Evolutionary conservation across 2,329 filamentous ascomycete genomes (phyloP), one percentile per base, ranked within the genome.

Genomic region (Fusarium multiceps): DNA sequence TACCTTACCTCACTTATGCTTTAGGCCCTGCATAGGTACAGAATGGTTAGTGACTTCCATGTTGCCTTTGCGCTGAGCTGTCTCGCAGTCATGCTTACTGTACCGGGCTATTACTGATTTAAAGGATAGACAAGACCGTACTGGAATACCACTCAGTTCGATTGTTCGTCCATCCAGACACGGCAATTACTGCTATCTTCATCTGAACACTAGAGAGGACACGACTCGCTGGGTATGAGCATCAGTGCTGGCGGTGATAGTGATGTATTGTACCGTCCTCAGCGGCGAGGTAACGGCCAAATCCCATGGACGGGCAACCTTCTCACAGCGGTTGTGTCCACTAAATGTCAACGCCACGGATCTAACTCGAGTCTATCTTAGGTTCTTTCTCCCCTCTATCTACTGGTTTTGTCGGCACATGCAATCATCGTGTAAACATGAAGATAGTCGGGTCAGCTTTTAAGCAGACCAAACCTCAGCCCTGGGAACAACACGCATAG

Each of bases 241-340:
- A 50, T 32, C 23, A 16, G 48, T 40, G 40, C 23, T 27, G 18
- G 34, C 28, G 23, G 47, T 49, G 34, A 37, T 37, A 25, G 47
- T 49, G 34, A 37, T 37, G 34, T n/a, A 37, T 37, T n/a, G 32
- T 28, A 30, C 55, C 51, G 27, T 63, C 21, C 45, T 67, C 49
- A 53, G 42, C 46, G 59, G 67, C 23, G 65, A 69, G 59, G 67
- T 30, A 69, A 69, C 65, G 55, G 66, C 48, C 43, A 59, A 48
- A 56, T 61, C 55, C 30, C 40, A 53, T 37, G 34, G 34, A 37
- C 18, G 18, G 10, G 18, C 34, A 37, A 37, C 18, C 34, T 37
- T 37, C 34, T 60, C 47, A 21, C 16, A 55, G 63, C 42, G 57
- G 47, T 55, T 58, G 30, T 43, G 34, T 55, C 45, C 32, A 53